Evolutionary conservation across 306 rosid genomes (phyloP).

Genomic region (Gastrolobium bilobum): DNA sequence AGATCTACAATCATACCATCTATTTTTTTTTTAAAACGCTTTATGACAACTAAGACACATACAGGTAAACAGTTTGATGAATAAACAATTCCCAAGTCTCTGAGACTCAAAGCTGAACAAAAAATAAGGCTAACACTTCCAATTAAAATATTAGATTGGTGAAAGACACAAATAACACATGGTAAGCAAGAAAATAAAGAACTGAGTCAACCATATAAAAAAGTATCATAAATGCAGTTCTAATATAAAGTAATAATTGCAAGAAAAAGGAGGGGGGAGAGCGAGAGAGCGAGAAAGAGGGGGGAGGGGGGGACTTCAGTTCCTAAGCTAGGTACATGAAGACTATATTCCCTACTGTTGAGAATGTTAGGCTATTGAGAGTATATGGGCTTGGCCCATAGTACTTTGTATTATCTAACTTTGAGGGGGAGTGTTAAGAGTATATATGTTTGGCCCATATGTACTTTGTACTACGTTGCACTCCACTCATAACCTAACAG

Average conservation of each 20-base stretch:
- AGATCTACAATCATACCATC: slow-evolving; percentile 11
- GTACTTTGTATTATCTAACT: no score
- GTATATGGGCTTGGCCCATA: no score
- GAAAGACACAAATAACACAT: slow-evolving; percentile 15
- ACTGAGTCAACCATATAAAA: slow-evolving; percentile 32
- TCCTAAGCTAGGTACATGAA: slow-evolving; percentile 26
- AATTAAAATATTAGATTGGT: slow-evolving; percentile 38
- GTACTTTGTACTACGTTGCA: no score
- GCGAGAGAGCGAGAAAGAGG: not conserved
- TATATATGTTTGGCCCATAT: no score
- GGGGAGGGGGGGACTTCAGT: slow-evolving; percentile 9
- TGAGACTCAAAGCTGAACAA: slow-evolving; percentile 34
- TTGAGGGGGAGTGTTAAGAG: no score
- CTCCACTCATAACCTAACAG: no score
- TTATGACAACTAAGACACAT: slow-evolving; percentile 1
- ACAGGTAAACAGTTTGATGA: slow-evolving; percentile 14
- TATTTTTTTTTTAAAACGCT: slow-evolving; percentile 6
- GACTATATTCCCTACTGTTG: not conserved
- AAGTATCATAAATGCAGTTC: slow-evolving; percentile 30
- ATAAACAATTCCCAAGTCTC: slow-evolving; percentile 34
- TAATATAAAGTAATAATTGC: slow-evolving; percentile 25
- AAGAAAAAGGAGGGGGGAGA: slow-evolving; percentile 1
- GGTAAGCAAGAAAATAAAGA: not conserved
- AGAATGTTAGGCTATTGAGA: no score
- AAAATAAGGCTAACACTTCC: slow-evolving; percentile 29